Base-by-base conservation (phyloP, 306 rosid species). In the Cercis canadensis region DNA sequence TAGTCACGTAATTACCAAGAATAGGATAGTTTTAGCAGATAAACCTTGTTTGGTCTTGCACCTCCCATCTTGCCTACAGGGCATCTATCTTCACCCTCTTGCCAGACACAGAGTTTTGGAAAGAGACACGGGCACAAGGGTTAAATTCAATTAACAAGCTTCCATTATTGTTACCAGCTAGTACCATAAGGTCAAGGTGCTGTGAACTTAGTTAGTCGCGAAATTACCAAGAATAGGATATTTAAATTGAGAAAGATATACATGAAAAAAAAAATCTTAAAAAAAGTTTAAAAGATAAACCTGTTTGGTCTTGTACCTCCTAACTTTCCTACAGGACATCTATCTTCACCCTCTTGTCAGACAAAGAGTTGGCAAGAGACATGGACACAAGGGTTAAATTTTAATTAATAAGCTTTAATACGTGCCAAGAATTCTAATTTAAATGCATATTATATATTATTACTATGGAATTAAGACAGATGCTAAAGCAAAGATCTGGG, bases 281-380 rank as follows among this genome's bases (percentile, higher is more conserved):
- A 15, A 41, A 24, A 24, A 3, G 51, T n/a, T n/a, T n/a, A n/a
- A n/a, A n/a, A n/a, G n/a, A 72, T 37, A 60, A 72, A 67, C 63
- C 67, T 9, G 68, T 34, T 61, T 46, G 56, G 64, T 54, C 44
- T 31, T 70, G 46, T 74, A 53, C 83, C 73, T 70, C 58, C 72
- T 75, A 65, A 46, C 56, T 65, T 51, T 68, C 34, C 43, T 52
- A 46, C 62, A 59, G 46, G 37, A 74, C 45, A 45, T 39, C 17
- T 21, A 56, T 52, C 24, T 79, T 86, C 87, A 73, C 65, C 88
- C 66, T 57, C 64, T 37, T 77, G 63, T 64, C 69, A 61, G 80
- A 79, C 83, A 78, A 66, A 47, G 44, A 36, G 47, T 67, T 69
- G 69, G 63, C 66, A 73, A 77, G 63, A 21, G 61, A 71, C 76